Evolutionary conservation across 192 early-diverging fungal species (phyloP), one percentile per base, ranked within the genome.

Genomic region (Pilaira anomala): DNA sequence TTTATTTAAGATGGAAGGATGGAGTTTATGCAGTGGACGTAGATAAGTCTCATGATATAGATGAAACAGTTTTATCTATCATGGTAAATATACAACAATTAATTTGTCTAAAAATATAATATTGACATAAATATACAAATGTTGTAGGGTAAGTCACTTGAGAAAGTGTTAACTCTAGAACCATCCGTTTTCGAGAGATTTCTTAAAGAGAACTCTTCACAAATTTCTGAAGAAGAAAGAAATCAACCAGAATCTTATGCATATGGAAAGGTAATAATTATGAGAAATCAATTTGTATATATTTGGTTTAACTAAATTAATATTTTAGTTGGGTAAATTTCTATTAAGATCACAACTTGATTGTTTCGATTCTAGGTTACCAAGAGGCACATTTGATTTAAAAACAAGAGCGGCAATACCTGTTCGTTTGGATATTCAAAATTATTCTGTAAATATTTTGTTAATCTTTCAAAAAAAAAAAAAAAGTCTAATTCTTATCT

Each of bases 341-440:
- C 62, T 96, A 39, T 74, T 97, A 51, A 87, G 95, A 41, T 88
- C 93, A 21, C 95, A 97, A 73, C 70, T 97, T 36, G 95, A 97
- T 76, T 94, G 93, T 61, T 73, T 83, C 41, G 83, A 95, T 67
- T 71, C 83, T 24, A 71, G 84, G 24, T 76, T 97, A 18, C 90
- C 91, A 14, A 82, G 83, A 19, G 81, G 80, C 24, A 89, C 89
- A 2, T 98, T 98, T 80, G 95, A 98, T 76, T 72, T 98, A 2
- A 98, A 98, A 64, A 95, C 93, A 1, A 83, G 95, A 16, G 94
- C 93, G 0, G 83, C 86, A 14, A 76, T 94, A 25, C 83, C 89
- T 0, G 78, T 96, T 29, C 85, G 95, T 29, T 84, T 96, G 79
- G 89, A 94, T 66, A 65, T 88, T 28, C 71, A 80, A 11, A 89